These are phyloP conservation scores for Zygoascus hellenicus DNA, from an alignment of 1,139 yeast species.

Conservation along the genomic window DNA sequence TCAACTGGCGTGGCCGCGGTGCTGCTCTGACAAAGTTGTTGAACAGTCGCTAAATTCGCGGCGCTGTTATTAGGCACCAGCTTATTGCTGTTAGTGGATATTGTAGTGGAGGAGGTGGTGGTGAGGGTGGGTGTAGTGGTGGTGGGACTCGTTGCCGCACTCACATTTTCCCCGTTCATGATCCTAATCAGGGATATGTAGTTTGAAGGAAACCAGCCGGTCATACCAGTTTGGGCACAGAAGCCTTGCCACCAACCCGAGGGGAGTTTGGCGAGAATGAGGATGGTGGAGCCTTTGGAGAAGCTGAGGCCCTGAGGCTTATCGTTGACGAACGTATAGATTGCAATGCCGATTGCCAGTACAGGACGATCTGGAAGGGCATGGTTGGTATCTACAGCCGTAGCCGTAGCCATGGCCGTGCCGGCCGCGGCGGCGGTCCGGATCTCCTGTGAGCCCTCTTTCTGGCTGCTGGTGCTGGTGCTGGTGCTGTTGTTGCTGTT, in stretches of 20 bases:
- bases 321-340: constrained; percentile 62
- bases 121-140: not conserved
- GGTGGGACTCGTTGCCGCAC: not conserved
- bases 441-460: not conserved
- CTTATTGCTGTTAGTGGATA: constrained; percentile 4
- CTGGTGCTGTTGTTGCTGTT: too few species aligned
- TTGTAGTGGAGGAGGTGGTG: not conserved
- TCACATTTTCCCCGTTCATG: not conserved
- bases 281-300: constrained; percentile 55
- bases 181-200: constrained; percentile 18
- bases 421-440: not conserved
- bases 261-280: constrained; percentile 47
- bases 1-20: too few species aligned
- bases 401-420: not conserved
- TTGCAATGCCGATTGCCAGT: constrained; percentile 36
- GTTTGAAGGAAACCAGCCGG: constrained; percentile 36
- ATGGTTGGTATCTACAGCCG: too few species aligned
- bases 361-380: constrained; percentile 6
- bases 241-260: constrained; percentile 39
- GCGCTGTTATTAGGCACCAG: constrained; percentile 3
- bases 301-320: constrained; percentile 63
- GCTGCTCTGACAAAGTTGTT: too few species aligned
- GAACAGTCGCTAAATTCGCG: not conserved
- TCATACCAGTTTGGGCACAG: constrained; percentile 20
- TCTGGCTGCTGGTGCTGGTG: not conserved